Conservation (phyloP, 164 flowering plant genomes). For the Vitis vinifera region DNA sequence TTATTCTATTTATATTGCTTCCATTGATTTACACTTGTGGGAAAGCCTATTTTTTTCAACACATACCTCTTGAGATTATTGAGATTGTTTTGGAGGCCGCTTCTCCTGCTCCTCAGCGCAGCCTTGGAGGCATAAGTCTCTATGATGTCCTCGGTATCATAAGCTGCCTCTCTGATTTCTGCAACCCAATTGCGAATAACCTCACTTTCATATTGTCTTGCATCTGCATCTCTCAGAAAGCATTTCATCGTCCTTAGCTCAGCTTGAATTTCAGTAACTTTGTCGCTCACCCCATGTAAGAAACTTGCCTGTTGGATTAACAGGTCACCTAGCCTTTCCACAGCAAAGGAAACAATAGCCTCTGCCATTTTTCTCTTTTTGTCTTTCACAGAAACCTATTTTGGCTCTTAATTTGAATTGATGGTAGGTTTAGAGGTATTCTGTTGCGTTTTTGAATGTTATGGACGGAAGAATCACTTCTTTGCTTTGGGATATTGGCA, state of each 20-base stretch:
- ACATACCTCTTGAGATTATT: no score
- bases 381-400: no score
- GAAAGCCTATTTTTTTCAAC: no score
- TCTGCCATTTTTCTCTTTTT: no score
- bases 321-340: neutral
- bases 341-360: no score
- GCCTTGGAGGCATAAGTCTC: constrained; percentile 18
- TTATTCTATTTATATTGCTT: no score
- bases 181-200: constrained; percentile 24
- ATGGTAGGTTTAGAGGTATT: no score
- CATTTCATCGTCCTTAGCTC: constrained; percentile 19
- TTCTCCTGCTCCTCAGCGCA: neutral
- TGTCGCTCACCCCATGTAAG: neutral
- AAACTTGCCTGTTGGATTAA: constrained; percentile 12
- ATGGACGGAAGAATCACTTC: no score
- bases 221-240: constrained; percentile 32
- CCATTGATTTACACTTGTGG: no score
- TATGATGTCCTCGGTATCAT: constrained; percentile 33
- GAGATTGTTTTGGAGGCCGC: neutral
- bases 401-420: no score
- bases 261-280: constrained; percentile 6
- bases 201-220: constrained; percentile 11
- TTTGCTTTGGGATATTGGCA: no score
- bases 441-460: no score
- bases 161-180: constrained; percentile 29